Percentiles rank a stretch among this genome's conserved stretches.
These are phyloP conservation scores for Chytriomyces sp. DNA, from an alignment of 192 early-diverging fungal genomes.

Conservation along the genomic window DNA sequence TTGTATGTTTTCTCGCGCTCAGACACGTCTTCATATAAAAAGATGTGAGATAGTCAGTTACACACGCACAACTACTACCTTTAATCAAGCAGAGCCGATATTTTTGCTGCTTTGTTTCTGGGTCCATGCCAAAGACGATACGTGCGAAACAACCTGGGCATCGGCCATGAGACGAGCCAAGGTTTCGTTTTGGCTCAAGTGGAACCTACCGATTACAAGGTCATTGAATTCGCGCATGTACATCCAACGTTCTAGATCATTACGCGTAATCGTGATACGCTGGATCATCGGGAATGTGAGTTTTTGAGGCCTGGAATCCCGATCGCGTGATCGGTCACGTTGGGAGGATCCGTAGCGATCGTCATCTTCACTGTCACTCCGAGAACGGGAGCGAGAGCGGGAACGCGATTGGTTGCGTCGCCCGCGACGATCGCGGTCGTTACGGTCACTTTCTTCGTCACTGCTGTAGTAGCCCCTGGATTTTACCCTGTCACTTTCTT, in stretches of 20 bases:
- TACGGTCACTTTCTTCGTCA: not conserved
- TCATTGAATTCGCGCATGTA: not conserved
- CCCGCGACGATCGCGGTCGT: not conserved
- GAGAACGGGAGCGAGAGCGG: not conserved
- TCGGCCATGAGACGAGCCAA: not conserved
- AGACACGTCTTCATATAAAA: not conserved
- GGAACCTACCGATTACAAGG: not conserved
- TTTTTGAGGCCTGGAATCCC: not conserved
- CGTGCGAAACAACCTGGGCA: not conserved
- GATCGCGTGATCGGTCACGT: not conserved
- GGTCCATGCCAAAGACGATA: slow-evolving; percentile 17
- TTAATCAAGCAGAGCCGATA: slow-evolving; percentile 15
- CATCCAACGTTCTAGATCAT: slow-evolving; percentile 8
- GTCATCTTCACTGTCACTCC: not conserved
- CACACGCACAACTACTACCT: not conserved
- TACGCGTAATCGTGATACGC: not conserved
- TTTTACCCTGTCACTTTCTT: not conserved
- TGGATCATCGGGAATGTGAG: not conserved
- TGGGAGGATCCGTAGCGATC: not conserved
- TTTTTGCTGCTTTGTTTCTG: slow-evolving; percentile 20
- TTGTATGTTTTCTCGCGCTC: slow-evolving; percentile 58
- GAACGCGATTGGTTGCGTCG: not conserved
- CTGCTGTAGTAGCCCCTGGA: not conserved
- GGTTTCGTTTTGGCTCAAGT: not conserved
- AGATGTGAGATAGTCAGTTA: not conserved